Conservation (phyloP, 2,329 filamentous ascomycete genomes). For the Cladosporium velox region DNA sequence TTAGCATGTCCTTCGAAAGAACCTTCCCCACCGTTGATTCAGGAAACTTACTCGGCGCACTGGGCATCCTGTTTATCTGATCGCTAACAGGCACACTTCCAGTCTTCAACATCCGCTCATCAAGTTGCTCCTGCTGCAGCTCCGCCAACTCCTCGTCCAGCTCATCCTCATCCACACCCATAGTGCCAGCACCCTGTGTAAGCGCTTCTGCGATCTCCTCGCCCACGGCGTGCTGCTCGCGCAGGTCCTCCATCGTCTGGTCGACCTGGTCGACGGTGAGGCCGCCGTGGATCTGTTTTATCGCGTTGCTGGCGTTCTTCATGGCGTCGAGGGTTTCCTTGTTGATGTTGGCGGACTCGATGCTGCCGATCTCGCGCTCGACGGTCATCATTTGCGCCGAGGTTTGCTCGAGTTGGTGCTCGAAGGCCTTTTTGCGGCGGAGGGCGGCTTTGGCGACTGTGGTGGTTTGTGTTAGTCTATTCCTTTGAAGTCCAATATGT, state of each 20-base stretch:
- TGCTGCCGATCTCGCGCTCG: constrained; percentile 93
- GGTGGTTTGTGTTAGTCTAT: constrained; percentile 23
- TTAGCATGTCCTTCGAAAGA: constrained; percentile 10
- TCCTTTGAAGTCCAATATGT: no score
- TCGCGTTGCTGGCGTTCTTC: constrained; percentile 85
- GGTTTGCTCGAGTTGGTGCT: constrained; percentile 90
- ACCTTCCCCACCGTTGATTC: no score
- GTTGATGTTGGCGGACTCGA: constrained; percentile 98
- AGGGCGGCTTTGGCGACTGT: constrained; percentile 87
- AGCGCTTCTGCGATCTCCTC: constrained; percentile 91
- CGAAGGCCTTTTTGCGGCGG: constrained; percentile 90
- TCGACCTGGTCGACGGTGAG: constrained; percentile 95
- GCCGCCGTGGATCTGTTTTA: constrained; percentile 89
- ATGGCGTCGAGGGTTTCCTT: constrained; percentile 92
- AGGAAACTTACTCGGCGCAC: constrained; percentile 33
- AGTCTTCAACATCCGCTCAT: constrained; percentile 90
- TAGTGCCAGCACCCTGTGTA: constrained; percentile 65
- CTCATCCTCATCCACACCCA: constrained; percentile 81
- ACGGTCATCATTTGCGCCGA: constrained; percentile 85
- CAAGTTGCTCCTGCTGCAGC: constrained; percentile 88
- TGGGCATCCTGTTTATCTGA: constrained; percentile 71
- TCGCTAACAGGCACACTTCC: constrained; percentile 81
- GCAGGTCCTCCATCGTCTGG: constrained; percentile 87
- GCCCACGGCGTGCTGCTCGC: constrained; percentile 89
- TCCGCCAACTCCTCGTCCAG: constrained; percentile 82